phyloP scores from a whole-genome alignment of 1,139 yeast species.

The Candida glucosophila region DNA sequence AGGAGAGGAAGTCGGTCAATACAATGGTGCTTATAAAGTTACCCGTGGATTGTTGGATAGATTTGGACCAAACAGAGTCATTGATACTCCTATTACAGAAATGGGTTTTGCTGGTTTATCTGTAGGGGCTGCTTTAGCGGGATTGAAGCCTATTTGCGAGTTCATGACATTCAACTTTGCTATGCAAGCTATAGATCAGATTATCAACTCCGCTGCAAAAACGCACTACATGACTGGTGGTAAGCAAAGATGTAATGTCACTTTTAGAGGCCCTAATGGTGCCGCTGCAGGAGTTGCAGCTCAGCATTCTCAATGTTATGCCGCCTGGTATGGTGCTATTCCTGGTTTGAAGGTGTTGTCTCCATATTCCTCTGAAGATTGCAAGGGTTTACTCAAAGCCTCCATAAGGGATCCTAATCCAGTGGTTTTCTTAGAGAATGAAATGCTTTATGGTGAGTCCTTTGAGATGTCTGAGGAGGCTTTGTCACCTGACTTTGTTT shows the following conservation, averaged over 20 bases:
- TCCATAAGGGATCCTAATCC: conserved; percentile 99
- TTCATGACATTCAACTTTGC: conserved; percentile 99
- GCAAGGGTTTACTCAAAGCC: conserved; percentile 91
- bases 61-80: conserved; percentile 92
- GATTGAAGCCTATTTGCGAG: conserved; percentile 94
- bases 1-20: conserved; percentile 99
- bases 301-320: conserved; percentile 96
- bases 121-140: conserved; percentile 96
- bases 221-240: conserved; percentile 99
- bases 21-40: conserved; percentile 97
- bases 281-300: conserved; percentile 99
- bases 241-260: conserved; percentile 91
- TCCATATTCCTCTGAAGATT: conserved; percentile 94
- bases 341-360: conserved; percentile 97
- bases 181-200: conserved; percentile 98
- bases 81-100: conserved; percentile 98
- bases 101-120: conserved; percentile 98
- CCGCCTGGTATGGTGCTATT: conserved; percentile 97
- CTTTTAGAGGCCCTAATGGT: conserved; percentile 99
- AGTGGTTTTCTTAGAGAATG: conserved; percentile 92
- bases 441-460: conserved; percentile 85
- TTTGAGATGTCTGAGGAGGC: conserved; percentile 89
- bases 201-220: conserved; percentile 97
- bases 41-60: conserved; percentile 93
- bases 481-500: conserved; percentile 74